A percentile compares a stretch with the other conserved stretches of the same genome.
These are phyloP conservation scores for Eucalyptus pauciflora DNA, from an alignment of 345 rosid species.

Conservation along the genomic window DNA sequence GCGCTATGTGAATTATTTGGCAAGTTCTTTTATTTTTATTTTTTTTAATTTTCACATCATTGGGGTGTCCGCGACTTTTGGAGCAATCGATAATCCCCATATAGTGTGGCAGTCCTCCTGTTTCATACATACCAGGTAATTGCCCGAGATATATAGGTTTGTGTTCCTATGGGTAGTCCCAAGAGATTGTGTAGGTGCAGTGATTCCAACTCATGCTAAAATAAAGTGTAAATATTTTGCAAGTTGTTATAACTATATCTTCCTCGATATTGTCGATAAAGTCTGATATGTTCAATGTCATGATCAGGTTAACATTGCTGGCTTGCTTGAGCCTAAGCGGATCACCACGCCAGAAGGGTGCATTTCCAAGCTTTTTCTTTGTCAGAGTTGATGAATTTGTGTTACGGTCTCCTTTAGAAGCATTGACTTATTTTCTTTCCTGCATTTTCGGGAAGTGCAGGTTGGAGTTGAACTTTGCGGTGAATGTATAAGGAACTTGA, in stretches of 20 bases:
- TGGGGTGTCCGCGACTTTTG: neutral
- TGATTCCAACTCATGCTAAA: neutral
- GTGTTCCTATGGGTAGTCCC: neutral
- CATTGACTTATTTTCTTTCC: neutral
- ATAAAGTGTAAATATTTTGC: neutral
- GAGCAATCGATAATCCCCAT: neutral
- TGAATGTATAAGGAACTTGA: slow-evolving; percentile 67
- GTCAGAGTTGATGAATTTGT: neutral
- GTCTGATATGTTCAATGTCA: neutral
- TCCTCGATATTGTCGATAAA: neutral
- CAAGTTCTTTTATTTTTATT: neutral
- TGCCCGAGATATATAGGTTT: neutral
- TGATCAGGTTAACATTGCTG: slow-evolving; percentile 76
- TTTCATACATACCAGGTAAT: neutral
- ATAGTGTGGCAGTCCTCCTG: neutral
- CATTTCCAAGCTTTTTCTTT: neutral
- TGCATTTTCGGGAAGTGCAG: slow-evolving; percentile 15
- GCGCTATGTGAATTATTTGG: neutral
- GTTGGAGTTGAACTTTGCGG: slow-evolving; percentile 63
- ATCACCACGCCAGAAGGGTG: slow-evolving; percentile 69
- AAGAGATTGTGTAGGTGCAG: neutral
- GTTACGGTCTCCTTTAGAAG: neutral
- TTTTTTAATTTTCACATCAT: neutral
- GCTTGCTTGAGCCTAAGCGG: slow-evolving; percentile 52
- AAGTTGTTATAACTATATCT: neutral